phyloP scores from a whole-genome alignment of 257 asterid genomes.

The Gentiana macrophylla region DNA sequence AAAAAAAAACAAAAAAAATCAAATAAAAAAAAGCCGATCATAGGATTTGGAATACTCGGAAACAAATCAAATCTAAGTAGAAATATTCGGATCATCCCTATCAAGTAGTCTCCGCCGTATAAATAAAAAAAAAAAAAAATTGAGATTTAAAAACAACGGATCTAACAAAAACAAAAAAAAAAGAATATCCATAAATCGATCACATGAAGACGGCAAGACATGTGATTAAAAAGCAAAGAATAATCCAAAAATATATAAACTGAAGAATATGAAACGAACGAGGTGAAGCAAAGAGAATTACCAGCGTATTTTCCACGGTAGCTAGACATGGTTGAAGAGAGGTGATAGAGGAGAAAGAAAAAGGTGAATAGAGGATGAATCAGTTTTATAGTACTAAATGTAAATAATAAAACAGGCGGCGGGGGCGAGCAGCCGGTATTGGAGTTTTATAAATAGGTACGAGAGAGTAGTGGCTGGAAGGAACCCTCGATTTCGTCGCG shows the following conservation, averaged over 20 bases:
- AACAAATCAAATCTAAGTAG: neutral
- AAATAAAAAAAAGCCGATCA: too few relatives aligned
- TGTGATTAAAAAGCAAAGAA: neutral
- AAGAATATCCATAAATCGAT: neutral
- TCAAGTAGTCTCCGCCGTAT: too few relatives aligned
- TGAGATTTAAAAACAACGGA: neutral
- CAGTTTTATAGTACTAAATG: neutral
- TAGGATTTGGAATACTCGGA: too few relatives aligned
- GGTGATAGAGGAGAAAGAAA: conserved; percentile 6
- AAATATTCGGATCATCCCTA: too few relatives aligned
- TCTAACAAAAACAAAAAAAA: neutral
- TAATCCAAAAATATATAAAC: conserved; percentile 2
- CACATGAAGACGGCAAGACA: neutral
- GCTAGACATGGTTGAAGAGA: conserved; percentile 42
- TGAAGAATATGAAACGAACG: neutral
- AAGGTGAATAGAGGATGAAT: neutral
- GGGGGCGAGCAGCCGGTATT: conserved; percentile 4
- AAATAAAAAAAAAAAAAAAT: neutral
- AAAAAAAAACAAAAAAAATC: too few relatives aligned
- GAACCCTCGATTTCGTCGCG: conserved; percentile 20
- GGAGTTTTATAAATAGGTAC: neutral
- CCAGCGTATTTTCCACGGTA: conserved; percentile 83
- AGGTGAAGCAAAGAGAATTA: conserved; percentile 6
- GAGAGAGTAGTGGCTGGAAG: neutral
- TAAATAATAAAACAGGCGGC: neutral